Evolutionary conservation across 176 grass and related monocot species (phyloP), one percentile per base, ranked within the genome.

Genomic region (Bothriochloa decipiens): DNA sequence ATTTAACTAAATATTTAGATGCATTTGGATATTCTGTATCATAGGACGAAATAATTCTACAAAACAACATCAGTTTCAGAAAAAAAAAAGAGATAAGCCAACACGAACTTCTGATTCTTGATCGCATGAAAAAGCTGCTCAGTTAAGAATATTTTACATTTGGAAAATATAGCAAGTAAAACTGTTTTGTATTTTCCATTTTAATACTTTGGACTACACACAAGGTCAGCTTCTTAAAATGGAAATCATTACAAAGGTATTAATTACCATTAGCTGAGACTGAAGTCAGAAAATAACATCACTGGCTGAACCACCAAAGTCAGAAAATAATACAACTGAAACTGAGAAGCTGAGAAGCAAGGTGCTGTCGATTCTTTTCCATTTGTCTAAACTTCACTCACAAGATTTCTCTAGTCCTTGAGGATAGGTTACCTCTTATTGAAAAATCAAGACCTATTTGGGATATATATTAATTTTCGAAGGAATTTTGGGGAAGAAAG

Each of bases 41-140:
- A 36, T 16, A 7, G 37, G 25, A 65, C 4, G 53, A 66, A 83
- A 63, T 62, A 79, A 36, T 14, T 81, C 9, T 42, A 55, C 18
- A 45, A 88, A 66, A 39, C 23, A 64, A 14, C 9, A 65, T 35
- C 27, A 87, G 28, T 47, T 72, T 79, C 79, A 42, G n/a, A 74
- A 40, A 17, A 4, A 23, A 23, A 62, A 17, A 42, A 5, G 35
- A 26, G 29, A 22, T 72, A 47, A 80, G 33, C 57, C 25, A 83
- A 77, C 33, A 79, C 13, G 41, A 25, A 23, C 55, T 18, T 65
- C 11, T 58, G 58, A 15, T 17, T 23, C 45, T 27, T 42, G 17
- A 68, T 57, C 12, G 65, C 49, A 40, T 15, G 35, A 27, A 77
- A 77, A 58, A 18, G 8, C 17, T 61, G 37, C 23, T 64, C 12